Evolutionary conservation across 75 land plant genomes (phyloP).

Genomic region (Sequoia sempervirens): DNA sequence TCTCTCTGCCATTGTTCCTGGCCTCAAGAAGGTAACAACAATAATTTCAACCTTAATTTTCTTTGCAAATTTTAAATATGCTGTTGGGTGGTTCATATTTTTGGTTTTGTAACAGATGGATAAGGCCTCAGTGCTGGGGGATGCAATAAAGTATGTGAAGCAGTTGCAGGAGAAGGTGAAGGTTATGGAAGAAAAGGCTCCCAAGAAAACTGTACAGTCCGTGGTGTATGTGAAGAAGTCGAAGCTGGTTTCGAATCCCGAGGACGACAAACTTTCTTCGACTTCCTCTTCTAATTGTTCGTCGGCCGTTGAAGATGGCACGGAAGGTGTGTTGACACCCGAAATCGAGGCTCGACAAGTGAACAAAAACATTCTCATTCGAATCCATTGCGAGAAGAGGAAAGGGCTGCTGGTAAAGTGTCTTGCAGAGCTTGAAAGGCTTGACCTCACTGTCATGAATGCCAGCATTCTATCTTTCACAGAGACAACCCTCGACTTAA

Average conservation of each 20-base stretch:
- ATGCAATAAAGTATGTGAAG: constrained; percentile 52
- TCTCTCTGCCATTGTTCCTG: constrained; percentile 84
- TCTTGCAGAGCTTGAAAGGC: constrained; percentile 58
- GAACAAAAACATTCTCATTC: constrained; percentile 52
- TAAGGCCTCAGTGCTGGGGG: constrained; percentile 54
- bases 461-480: constrained; percentile 55
- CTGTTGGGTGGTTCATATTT: neutral
- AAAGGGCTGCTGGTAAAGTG: constrained; percentile 46
- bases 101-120: constrained; percentile 28
- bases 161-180: constrained; percentile 42
- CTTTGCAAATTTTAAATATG: neutral
- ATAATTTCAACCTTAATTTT: neutral
- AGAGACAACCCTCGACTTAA: constrained; percentile 42
- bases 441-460: constrained; percentile 33
- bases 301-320: neutral
- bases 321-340: constrained; percentile 8
- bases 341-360: constrained; percentile 64
- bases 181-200: constrained; percentile 27
- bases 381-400: constrained; percentile 55
- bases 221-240: constrained; percentile 12
- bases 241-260: neutral
- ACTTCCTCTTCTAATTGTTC: neutral
- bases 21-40: constrained; percentile 61
- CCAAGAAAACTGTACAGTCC: constrained; percentile 25
- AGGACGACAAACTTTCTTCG: constrained; percentile 2